These are phyloP conservation scores for Cubamyces lactineus DNA, from an alignment of 768 basidiomycete genomes.

Conservation along the genomic window DNA sequence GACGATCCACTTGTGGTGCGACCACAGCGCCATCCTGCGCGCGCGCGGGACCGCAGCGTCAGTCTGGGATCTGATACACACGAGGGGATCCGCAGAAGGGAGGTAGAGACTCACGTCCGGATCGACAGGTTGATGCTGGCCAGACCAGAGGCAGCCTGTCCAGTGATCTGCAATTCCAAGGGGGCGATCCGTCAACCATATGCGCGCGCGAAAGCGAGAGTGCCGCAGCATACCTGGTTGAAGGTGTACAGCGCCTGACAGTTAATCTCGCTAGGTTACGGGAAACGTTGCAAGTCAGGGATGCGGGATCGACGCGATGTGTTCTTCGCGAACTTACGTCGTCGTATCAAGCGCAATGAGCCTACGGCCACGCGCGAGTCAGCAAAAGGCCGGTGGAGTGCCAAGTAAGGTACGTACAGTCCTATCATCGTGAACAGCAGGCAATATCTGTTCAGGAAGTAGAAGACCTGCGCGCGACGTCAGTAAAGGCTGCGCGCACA, in stretches of 20 bases:
- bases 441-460: slow-evolving; percentile 49
- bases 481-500: no score
- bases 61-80: slow-evolving; percentile 1
- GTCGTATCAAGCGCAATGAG: slow-evolving; percentile 44
- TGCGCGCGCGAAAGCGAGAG: neutral
- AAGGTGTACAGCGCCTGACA: slow-evolving; percentile 53
- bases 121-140: slow-evolving; percentile 53
- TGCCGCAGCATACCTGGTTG: slow-evolving; percentile 38
- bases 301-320: neutral
- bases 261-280: slow-evolving; percentile 40
- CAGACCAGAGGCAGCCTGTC: slow-evolving; percentile 47
- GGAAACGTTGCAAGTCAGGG: neutral
- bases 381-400: neutral
- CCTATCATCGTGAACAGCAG: slow-evolving; percentile 50
- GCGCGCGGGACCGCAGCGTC: neutral
- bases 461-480: slow-evolving; percentile 36
- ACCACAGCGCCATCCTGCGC: slow-evolving; percentile 65
- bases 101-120: slow-evolving; percentile 41
- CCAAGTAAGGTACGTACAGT: slow-evolving; percentile 39
- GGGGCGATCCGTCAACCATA: neutral
- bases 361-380: slow-evolving; percentile 19
- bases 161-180: slow-evolving; percentile 35
- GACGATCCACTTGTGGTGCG: slow-evolving; percentile 56
- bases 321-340: slow-evolving; percentile 27
- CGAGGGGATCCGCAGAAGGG: neutral